A percentile compares a stretch with the other conserved stretches of the same genome.
Evolutionary conservation across 768 basidiomycete species (phyloP).

Genomic region (Boletus subparvulus): DNA sequence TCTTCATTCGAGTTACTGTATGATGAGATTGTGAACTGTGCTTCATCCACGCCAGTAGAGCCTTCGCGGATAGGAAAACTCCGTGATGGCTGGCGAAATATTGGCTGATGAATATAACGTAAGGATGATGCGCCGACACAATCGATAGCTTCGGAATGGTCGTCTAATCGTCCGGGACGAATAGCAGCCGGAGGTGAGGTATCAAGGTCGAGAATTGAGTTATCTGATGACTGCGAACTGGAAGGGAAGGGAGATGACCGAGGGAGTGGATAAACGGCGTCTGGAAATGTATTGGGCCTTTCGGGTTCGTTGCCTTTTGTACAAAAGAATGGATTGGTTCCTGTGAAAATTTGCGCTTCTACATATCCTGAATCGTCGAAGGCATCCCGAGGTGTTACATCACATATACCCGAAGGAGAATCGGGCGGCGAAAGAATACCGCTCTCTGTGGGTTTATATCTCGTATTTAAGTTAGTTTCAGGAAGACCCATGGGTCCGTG

Average conservation of each 20-base stretch:
- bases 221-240: constrained; percentile 12
- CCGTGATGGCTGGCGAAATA: not conserved
- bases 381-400: not conserved
- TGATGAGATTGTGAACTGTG: not conserved
- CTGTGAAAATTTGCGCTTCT: not conserved
- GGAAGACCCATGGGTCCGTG: too few relatives aligned
- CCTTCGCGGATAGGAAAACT: not conserved
- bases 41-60: not conserved
- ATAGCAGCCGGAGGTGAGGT: constrained; percentile 19
- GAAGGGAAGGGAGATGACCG: constrained; percentile 25
- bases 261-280: constrained; percentile 8
- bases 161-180: not conserved
- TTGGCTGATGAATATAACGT: not conserved
- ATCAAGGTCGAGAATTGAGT: constrained; percentile 23
- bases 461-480: not conserved
- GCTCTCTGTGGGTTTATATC: not conserved
- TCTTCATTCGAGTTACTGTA: not conserved
- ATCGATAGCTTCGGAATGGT: not conserved
- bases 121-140: not conserved
- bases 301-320: not conserved
- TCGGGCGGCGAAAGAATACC: not conserved
- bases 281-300: not conserved
- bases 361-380: constrained; percentile 5
- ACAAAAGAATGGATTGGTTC: not conserved
- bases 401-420: not conserved